Conservation (phyloP, 768 basidiomycete species). For the Suillus tomentosus region DNA sequence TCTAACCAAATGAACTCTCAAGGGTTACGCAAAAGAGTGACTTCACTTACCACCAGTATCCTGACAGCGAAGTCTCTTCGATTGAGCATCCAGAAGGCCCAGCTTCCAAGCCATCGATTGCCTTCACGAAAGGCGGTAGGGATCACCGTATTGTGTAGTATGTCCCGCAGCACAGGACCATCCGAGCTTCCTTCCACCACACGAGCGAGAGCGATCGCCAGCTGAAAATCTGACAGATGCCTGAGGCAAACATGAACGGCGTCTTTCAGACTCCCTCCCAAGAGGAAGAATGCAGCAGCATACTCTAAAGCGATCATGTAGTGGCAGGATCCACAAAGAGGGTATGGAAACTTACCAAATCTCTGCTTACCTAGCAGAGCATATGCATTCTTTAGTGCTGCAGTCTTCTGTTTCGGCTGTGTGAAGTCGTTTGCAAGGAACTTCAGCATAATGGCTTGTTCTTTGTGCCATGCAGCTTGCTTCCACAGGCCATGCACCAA, state of each 20-base stretch:
- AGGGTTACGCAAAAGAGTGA: background rate
- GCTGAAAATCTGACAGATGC: slow-evolving; percentile 86
- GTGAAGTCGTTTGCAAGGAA: slow-evolving; percentile 91
- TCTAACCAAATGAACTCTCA: slow-evolving; percentile 41
- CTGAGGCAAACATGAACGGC: slow-evolving; percentile 89
- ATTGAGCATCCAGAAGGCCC: slow-evolving; percentile 96
- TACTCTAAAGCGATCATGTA: slow-evolving; percentile 55
- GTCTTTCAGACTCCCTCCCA: slow-evolving; percentile 86
- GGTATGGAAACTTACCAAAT: slow-evolving; percentile 63
- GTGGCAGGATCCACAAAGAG: background rate
- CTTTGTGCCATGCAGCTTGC: slow-evolving; percentile 92
- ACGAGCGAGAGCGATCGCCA: slow-evolving; percentile 86
- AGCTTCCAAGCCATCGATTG: slow-evolving; percentile 91
- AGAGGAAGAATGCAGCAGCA: slow-evolving; percentile 97
- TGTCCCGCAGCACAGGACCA: slow-evolving; percentile 70
- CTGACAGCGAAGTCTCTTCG: slow-evolving; percentile 88
- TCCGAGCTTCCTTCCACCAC: slow-evolving; percentile 81
- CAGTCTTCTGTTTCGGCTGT: slow-evolving; percentile 82
- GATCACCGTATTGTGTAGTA: slow-evolving; percentile 75
- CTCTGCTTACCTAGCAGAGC: slow-evolving; percentile 88
- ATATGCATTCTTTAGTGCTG: slow-evolving; percentile 95
- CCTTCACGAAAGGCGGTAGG: slow-evolving; percentile 85
- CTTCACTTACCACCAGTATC: slow-evolving; percentile 72
- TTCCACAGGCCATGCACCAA: slow-evolving; percentile 95
- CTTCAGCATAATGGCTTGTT: slow-evolving; percentile 86